Conservation (phyloP, 345 rosid species). For the Theobroma cacao region DNA sequence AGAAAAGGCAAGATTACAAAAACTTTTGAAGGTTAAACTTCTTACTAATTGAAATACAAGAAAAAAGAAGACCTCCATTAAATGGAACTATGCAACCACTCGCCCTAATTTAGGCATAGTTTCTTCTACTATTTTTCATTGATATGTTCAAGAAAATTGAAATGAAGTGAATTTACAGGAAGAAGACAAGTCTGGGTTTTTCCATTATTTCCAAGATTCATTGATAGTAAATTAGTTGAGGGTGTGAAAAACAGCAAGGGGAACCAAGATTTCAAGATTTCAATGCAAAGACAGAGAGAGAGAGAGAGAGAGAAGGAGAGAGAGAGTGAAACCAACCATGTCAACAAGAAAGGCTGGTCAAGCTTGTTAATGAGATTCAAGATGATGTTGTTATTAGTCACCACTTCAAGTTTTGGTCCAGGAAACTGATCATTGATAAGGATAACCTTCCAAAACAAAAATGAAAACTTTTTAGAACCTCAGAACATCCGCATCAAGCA, state of each 20-base stretch:
- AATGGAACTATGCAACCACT: not conserved
- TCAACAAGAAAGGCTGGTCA: conserved; percentile 89
- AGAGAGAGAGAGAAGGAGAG: not conserved
- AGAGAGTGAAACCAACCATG: conserved; percentile 51
- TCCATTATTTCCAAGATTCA: not conserved
- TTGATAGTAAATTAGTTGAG: not conserved
- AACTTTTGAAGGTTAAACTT: not conserved
- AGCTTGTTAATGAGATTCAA: conserved; percentile 92
- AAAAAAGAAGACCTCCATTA: not conserved
- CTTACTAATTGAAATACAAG: not conserved
- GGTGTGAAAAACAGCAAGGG: not conserved
- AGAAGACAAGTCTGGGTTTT: not conserved
- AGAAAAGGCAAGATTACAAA: not conserved
- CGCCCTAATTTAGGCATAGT: not conserved
- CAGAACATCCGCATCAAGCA: conserved; percentile 10
- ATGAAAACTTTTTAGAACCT: not conserved
- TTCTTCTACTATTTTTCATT: not conserved
- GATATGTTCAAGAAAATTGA: not conserved
- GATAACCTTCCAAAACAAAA: conserved; percentile 54
- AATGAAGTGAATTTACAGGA: not conserved
- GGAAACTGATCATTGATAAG: conserved; percentile 98
- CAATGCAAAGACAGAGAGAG: not conserved
- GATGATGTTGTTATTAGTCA: conserved; percentile 86
- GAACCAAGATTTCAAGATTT: not conserved
- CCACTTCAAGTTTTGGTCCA: conserved; percentile 90